phyloP scores from a whole-genome alignment of 257 asterid genomes.

The Sherardia arvensis region DNA sequence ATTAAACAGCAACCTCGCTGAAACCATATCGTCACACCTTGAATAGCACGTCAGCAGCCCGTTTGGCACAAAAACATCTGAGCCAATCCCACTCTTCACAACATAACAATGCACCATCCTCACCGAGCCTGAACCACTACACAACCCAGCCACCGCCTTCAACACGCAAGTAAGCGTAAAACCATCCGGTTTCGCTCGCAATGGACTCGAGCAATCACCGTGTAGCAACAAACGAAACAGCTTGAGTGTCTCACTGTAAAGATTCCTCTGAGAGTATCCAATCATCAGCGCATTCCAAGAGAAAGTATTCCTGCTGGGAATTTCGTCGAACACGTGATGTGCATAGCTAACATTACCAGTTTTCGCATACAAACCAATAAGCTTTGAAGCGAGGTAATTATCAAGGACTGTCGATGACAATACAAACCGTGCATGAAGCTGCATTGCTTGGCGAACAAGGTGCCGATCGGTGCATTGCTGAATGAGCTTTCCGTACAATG shows the following conservation, averaged over 20 bases:
- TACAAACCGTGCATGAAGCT: slow-evolving; percentile 60
- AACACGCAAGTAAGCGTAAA: slow-evolving; percentile 60
- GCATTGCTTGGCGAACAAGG: slow-evolving; percentile 54
- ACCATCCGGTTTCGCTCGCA: slow-evolving; percentile 42
- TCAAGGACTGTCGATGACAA: slow-evolving; percentile 40
- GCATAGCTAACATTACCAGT: slow-evolving; percentile 32
- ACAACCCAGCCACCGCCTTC: slow-evolving; percentile 64
- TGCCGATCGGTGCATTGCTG: slow-evolving; percentile 55
- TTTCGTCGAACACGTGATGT: slow-evolving; percentile 71
- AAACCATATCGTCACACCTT: slow-evolving; percentile 51
- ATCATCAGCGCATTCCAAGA: slow-evolving; percentile 72
- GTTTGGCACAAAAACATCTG: slow-evolving; percentile 52
- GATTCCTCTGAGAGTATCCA: slow-evolving; percentile 39
- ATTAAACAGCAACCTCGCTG: slow-evolving; percentile 50
- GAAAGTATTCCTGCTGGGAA: slow-evolving; percentile 54
- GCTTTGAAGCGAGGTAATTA: slow-evolving; percentile 77
- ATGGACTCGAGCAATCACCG: slow-evolving; percentile 16
- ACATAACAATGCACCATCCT: slow-evolving; percentile 53
- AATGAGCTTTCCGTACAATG: slow-evolving; percentile 47
- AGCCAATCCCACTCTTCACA: slow-evolving; percentile 47
- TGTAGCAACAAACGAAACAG: slow-evolving; percentile 27
- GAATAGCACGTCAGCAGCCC: slow-evolving; percentile 73
- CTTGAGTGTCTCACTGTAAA: slow-evolving; percentile 34
- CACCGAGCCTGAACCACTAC: slow-evolving; percentile 15
- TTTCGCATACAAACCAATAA: slow-evolving; percentile 50